phyloP scores from a whole-genome alignment of 2,329 filamentous ascomycete species.

The Fusarium chaquense region DNA sequence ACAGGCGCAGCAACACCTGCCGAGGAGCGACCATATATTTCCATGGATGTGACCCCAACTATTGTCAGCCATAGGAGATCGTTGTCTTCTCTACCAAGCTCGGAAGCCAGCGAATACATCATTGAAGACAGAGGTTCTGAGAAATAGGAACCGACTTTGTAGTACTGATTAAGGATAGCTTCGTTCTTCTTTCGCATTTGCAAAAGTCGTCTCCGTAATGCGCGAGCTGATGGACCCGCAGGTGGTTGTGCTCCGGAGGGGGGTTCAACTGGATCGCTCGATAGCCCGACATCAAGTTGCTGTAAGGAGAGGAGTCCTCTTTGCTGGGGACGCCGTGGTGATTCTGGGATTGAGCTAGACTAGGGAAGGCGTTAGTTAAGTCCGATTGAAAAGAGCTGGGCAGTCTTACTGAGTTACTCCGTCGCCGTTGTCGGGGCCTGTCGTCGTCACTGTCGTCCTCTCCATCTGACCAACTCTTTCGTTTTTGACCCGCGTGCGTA shows the following conservation, averaged over 20 bases:
- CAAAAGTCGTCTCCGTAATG: constrained; percentile 78
- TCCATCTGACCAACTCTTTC: constrained; percentile 82
- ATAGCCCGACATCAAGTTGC: constrained; percentile 60
- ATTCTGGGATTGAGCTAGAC: constrained; percentile 75
- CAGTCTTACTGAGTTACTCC: constrained; percentile 84
- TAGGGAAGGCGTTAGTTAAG: constrained; percentile 49
- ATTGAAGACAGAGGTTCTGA: constrained; percentile 95
- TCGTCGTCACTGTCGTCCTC: constrained; percentile 80
- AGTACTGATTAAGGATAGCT: constrained; percentile 81
- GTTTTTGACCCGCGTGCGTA: constrained; percentile 70
- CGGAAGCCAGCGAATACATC: constrained; percentile 93
- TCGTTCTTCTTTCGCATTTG: constrained; percentile 84
- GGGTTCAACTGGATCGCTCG: constrained; percentile 63
- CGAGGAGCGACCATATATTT: constrained; percentile 88
- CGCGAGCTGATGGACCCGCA: constrained; percentile 75
- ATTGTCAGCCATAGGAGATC: constrained; percentile 95
- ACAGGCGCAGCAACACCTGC: constrained; percentile 77
- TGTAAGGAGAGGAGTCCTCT: constrained; percentile 70
- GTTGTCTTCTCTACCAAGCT: constrained; percentile 95
- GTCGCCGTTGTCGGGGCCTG: constrained; percentile 80
- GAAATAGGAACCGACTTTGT: constrained; percentile 87
- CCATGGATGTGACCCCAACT: constrained; percentile 93
- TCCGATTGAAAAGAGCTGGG: background rate
- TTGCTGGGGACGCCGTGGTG: constrained; percentile 70
- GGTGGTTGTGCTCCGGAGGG: constrained; percentile 70